Evolutionary conservation across 2,329 filamentous ascomycete genomes (phyloP), one percentile per base, ranked within the genome.

Genomic region (Cladobotryum protrusum): DNA sequence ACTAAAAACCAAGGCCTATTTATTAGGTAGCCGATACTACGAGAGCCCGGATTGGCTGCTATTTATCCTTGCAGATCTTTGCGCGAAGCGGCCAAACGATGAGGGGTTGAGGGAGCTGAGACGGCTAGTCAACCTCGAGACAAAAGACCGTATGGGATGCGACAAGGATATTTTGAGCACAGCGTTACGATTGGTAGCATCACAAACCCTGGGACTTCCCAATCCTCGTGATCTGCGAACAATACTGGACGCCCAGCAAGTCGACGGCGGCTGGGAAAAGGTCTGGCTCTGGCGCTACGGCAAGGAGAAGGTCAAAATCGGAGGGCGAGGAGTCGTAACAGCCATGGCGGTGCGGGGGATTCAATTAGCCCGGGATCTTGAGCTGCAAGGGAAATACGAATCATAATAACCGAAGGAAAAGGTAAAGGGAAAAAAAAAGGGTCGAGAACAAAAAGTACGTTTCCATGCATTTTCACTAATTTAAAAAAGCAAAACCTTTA

Each of bases 11-110:
- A 17, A 45, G 17, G 37, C 50, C 8, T 52, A 48, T 41, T n/a
- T 43, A n/a, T 32, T 48, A 13, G 45, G 41, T 8, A 49, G 32
- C 18, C 45, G 50, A 2, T 52, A 52, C 39, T 52, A 52, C 19
- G 24, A 41, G 19, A 48, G 33, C 14, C n/a, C 42, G 9, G 50
- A 52, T 42, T 52, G 46, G 45, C 15, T 52, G 36, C 29, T 48
- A 18, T 52, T 40, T 15, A 37, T 45, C 18, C 42, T 52, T 2
- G 42, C 41, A 6, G 43, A 49, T 18, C 42, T 52, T 8, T 52
- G 50, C 19, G n/a, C 20, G 5, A 32, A 35, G 33, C 41, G 48
- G 2, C 43, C 20, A 7, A 29, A 14, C 7, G 46, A 52, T n/a
- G 17, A 29, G 19, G 20, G 12, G 4, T 24, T 52, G n/a, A 4